Evolutionary conservation across 352 stramenopile species (phyloP).

Genomic region (Globisporangium acanthophoron): DNA sequence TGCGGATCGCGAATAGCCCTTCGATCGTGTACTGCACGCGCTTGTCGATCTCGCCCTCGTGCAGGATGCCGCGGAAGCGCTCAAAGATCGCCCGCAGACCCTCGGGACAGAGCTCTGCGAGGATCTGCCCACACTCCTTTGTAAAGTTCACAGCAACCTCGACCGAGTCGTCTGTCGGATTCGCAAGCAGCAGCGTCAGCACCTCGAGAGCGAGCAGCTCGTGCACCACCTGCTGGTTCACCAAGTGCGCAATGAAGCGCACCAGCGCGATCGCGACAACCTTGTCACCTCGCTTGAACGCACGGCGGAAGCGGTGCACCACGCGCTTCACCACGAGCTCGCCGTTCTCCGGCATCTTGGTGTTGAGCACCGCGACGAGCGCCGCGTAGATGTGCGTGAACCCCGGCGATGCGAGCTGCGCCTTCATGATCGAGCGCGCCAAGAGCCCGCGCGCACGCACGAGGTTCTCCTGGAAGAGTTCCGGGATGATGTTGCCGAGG

Average conservation of each 20-base stretch:
- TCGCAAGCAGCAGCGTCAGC: constrained; percentile 94
- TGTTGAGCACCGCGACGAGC: constrained; percentile 98
- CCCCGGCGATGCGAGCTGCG: constrained; percentile 93
- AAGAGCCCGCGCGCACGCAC: constrained; percentile 95
- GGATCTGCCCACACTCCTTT: constrained; percentile 92
- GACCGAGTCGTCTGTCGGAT: constrained; percentile 97
- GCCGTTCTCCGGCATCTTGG: constrained; percentile 97
- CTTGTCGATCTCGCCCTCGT: constrained; percentile 97
- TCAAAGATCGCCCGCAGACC: constrained; percentile 97
- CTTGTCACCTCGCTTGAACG: constrained; percentile 97
- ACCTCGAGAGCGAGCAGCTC: constrained; percentile 97
- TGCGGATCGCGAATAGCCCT: constrained; percentile 95
- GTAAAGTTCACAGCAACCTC: constrained; percentile 98
- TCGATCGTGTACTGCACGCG: constrained; percentile 99
- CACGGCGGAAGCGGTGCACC: constrained; percentile 92
- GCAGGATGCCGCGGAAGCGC: constrained; percentile 95
- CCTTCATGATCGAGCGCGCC: constrained; percentile 93
- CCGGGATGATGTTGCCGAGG: constrained; percentile 93
- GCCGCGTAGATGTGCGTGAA: constrained; percentile 97
- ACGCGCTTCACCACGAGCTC: constrained; percentile 93
- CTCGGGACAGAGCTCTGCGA: constrained; percentile 79
- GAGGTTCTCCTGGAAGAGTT: constrained; percentile 97
- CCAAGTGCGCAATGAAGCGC: constrained; percentile 97
- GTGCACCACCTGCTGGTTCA: constrained; percentile 98
- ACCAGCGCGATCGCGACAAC: constrained; percentile 92